A percentile compares a stretch with the other conserved stretches of the same genome.
Evolutionary conservation across 352 stramenopile genomes (phyloP).

Genomic region (Thalassiosira hispida): DNA sequence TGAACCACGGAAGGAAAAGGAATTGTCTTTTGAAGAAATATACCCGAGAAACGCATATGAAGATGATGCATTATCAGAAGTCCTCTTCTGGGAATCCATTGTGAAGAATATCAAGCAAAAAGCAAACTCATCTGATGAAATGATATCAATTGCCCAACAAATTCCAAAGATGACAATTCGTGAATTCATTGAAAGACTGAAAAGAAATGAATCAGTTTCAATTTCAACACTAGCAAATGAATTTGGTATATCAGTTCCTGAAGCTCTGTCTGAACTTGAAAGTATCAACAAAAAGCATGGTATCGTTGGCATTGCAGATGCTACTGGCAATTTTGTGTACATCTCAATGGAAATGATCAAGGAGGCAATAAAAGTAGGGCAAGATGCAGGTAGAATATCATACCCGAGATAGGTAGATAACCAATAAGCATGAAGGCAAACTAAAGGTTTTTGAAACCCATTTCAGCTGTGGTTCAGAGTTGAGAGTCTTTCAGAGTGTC

Average conservation of each 20-base stretch:
- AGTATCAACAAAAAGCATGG: slow-evolving; percentile 33
- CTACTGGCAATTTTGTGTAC: slow-evolving; percentile 32
- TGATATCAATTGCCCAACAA: slow-evolving; percentile 4
- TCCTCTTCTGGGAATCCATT: slow-evolving; percentile 39
- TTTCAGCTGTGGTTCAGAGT: too few relatives aligned
- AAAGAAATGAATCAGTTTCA: slow-evolving; percentile 36
- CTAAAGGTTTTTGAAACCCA: not conserved
- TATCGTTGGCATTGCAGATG: slow-evolving; percentile 30
- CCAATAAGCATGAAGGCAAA: not conserved
- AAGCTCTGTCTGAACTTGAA: slow-evolving; percentile 30
- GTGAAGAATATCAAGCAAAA: slow-evolving; percentile 18
- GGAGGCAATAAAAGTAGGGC: slow-evolving; percentile 14
- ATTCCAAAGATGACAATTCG: slow-evolving; percentile 41
- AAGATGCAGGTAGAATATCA: slow-evolving; percentile 17
- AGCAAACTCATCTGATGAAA: slow-evolving; percentile 10
- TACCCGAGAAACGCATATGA: slow-evolving; percentile 27
- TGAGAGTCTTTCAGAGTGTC: too few relatives aligned
- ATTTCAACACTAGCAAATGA: slow-evolving; percentile 37
- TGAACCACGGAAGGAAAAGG: slow-evolving; percentile 11
- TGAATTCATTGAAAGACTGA: slow-evolving; percentile 36
- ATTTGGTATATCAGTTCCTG: slow-evolving; percentile 31
- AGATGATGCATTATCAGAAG: slow-evolving; percentile 33
- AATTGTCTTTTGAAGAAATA: slow-evolving; percentile 24
- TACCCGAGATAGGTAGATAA: slow-evolving; percentile 1
- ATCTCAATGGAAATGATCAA: slow-evolving; percentile 47